A percentile compares a stretch with the other conserved stretches of the same genome.
phyloP scores from a whole-genome alignment of 768 basidiomycete species.

The Russula sp. region DNA sequence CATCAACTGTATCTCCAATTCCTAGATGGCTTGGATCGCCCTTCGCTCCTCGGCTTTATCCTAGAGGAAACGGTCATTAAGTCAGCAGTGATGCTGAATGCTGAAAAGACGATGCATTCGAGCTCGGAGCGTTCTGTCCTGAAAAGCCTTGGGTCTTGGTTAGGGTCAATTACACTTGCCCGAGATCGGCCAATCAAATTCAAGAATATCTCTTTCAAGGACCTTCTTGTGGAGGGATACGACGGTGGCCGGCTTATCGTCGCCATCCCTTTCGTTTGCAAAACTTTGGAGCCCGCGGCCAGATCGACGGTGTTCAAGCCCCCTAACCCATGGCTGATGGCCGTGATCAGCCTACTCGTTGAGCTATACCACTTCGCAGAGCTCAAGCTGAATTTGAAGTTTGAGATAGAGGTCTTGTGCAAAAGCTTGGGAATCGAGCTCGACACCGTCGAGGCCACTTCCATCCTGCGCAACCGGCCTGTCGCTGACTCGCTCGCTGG shows the following conservation, averaged over 20 bases:
- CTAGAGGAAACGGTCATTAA: conserved; percentile 93
- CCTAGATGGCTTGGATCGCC: conserved; percentile 72
- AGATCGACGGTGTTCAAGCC: conserved; percentile 91
- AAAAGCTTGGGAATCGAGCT: conserved; percentile 86
- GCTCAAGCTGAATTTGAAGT: conserved; percentile 93
- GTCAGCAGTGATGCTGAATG: conserved; percentile 79
- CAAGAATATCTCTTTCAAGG: conserved; percentile 94
- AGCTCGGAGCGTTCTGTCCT: conserved; percentile 78
- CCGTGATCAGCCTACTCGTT: conserved; percentile 81
- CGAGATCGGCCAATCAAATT: conserved; percentile 89
- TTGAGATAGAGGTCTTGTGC: conserved; percentile 97
- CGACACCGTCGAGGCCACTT: conserved; percentile 77
- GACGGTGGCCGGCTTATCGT: conserved; percentile 87
- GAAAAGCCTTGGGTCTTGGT: conserved; percentile 94
- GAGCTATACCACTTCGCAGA: conserved; percentile 98
- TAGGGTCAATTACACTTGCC: conserved; percentile 89
- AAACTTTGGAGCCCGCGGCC: conserved; percentile 85
- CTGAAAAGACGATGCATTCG: conserved; percentile 82
- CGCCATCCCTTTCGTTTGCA: conserved; percentile 97
- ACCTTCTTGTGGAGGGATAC: conserved; percentile 93
- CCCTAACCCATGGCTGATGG: conserved; percentile 99
- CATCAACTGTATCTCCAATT: conserved; percentile 93
- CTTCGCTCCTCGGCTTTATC: conserved; percentile 64
- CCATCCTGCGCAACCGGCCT: conserved; percentile 73
- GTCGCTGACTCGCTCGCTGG: conserved; percentile 50